Base-by-base conservation (phyloP, 1,139 yeast species). In the Kurtzmaniella quercitrusa region DNA sequence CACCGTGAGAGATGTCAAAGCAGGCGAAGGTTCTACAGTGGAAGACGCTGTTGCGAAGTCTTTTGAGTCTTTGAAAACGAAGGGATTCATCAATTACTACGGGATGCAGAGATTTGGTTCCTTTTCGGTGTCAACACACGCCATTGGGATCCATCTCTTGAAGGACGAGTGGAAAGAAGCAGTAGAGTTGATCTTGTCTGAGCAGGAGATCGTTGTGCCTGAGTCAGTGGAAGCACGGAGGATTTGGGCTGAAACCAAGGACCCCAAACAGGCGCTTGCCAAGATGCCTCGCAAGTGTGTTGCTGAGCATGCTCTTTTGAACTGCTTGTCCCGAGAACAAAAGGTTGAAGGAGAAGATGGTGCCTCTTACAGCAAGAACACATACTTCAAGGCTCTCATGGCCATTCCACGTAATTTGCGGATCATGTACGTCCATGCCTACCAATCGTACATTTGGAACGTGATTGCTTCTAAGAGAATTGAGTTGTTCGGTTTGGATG, bases 61-160 rank as follows among this genome's bases (percentile, higher is more conserved):
- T 25, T 73, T 90, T 51, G 59, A 69, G 3, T 77, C 90, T 0
- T 69, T 93, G 45, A 68, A 70, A 44, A 71, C 70, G 1, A 72
- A 75, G 25, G 99, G 99, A 0, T 93, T 88, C 54, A 85, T 93
- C 52, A 93, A 93, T 62, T 93, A 94, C 62, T 93, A 78, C 59
- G 99, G 99, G 17, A 85, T 93, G 94, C 99, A 93, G 69, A 72
- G 99, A 58, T 93, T 93, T 61, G 99, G 99, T 27, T 90, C 98
- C 0, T 93, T 90, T 57, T 86, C 96, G 8, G 74, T 89, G 24
- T 88, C 98, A 1, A 91, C 98, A 0, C 97, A 93, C 63, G 78
- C 75, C 29, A 74, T 90, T 43, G 99, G 99, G 41, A 79, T 79
- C 48, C 77, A 76, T 48, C 70, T 93, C 27, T 68, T 93, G 42